A percentile compares a stretch with the other conserved stretches of the same genome.
Evolutionary conservation across 352 stramenopile genomes (phyloP).

Genomic region (Phytophthora lateralis): DNA sequence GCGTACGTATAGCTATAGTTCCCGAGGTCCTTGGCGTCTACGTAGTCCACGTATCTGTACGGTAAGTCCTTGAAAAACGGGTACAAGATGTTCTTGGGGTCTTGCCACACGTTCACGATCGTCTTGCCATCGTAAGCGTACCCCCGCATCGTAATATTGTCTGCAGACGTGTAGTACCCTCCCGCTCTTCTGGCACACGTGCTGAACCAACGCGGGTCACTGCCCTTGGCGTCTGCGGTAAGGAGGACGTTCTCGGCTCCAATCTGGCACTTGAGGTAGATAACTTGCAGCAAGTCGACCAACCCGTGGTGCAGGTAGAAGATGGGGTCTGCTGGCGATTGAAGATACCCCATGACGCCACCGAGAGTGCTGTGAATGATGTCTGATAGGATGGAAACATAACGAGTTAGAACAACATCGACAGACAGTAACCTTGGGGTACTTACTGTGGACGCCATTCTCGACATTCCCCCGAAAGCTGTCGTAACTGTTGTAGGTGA

Average conservation of each 20-base stretch:
- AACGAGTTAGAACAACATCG: neutral
- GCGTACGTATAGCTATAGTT: slow-evolving; percentile 70
- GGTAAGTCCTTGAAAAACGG: slow-evolving; percentile 73
- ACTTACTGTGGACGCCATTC: slow-evolving; percentile 57
- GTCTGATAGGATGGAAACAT: slow-evolving; percentile 28
- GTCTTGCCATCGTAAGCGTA: slow-evolving; percentile 19
- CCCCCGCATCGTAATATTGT: slow-evolving; percentile 38
- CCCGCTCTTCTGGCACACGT: slow-evolving; percentile 26
- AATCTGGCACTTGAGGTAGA: slow-evolving; percentile 65
- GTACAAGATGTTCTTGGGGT: slow-evolving; percentile 51
- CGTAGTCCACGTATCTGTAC: slow-evolving; percentile 41
- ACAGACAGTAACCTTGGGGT: neutral
- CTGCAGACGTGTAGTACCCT: slow-evolving; percentile 17
- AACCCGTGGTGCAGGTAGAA: slow-evolving; percentile 61
- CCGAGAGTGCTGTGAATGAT: slow-evolving; percentile 48
- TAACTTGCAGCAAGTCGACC: slow-evolving; percentile 50
- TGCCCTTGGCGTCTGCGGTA: slow-evolving; percentile 32
- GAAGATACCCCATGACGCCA: slow-evolving; percentile 51
- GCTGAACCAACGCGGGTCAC: slow-evolving; percentile 39
- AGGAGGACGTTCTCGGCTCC: slow-evolving; percentile 34
- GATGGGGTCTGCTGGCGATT: slow-evolving; percentile 54
- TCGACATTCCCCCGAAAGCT: slow-evolving; percentile 42
- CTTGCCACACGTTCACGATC: slow-evolving; percentile 44
- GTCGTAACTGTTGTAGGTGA: slow-evolving; percentile 28
- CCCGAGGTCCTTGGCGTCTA: slow-evolving; percentile 56